Base-by-base conservation (phyloP, 2,329 filamentous ascomycete genomes). In the Epichloe aotearoae region DNA sequence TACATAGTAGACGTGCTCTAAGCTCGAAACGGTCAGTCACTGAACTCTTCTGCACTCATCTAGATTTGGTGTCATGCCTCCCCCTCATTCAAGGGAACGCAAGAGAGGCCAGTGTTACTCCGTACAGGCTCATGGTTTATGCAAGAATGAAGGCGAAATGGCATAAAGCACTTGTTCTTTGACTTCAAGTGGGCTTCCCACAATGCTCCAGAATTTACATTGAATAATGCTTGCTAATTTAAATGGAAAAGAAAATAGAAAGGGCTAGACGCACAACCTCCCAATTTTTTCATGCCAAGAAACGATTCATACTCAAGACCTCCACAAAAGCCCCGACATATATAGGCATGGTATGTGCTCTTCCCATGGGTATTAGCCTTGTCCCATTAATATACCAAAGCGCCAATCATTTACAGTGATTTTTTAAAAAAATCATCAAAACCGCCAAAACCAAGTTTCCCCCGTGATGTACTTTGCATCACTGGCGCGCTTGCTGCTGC, bases 381-480 rank as follows among this genome's bases (percentile, higher is more conserved):
- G 38, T 45, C 39, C 40, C 50, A 39, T 33, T 15, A 33, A 37
- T 45, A 20, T 44, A 36, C 40, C 46, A 43, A 45, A 51, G 46
- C 50, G 50, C 50, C 46, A 48, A 41, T 26, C 30, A 51, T 51
- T 23, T 51, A 48, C 50, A 51, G 4, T 36, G 37, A 48, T 39
- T 30, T 30, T 44, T 19, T 33, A 10, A 26, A 30, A 30, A 30
- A n/a, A 40, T 39, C 26, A 33, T 26, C 23, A 40, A 41, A 39
- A 40, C 14, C 34, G 17, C 14, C 20, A 41, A 40, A 51, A 33
- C 10, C 26, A 14, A 47, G 12, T 20, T 19, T 26, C 11, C 17
- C 39, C 19, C 19, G 12, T 38, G 20, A 50, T 26, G 42, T 50
- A 42, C 34, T 49, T 30, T 44, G 34, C 40, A 36, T 44, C 38